phyloP scores from a whole-genome alignment of 148 eudicot genomes.

The Silene conica region DNA sequence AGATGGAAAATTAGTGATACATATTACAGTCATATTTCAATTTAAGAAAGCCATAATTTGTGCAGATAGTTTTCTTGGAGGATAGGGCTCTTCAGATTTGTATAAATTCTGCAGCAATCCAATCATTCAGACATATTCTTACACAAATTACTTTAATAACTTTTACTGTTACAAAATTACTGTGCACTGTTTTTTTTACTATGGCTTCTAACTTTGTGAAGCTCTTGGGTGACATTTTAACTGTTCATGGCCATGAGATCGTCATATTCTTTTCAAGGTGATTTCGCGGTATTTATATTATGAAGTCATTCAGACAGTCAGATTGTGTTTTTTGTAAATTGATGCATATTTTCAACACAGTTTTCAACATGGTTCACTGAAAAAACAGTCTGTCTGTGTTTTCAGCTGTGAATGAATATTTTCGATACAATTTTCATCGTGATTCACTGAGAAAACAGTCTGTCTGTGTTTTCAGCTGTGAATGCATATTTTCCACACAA shows the following conservation, averaged over 20 bases:
- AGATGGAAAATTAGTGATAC: background rate
- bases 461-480: too few species aligned
- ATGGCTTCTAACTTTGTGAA: slow-evolving; percentile 24
- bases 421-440: too few species aligned
- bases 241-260: slow-evolving; percentile 28
- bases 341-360: background rate
- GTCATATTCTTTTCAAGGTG: slow-evolving; percentile 33
- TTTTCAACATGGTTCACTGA: background rate
- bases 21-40: slow-evolving; percentile 9
- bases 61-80: slow-evolving; percentile 25
- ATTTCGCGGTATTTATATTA: background rate
- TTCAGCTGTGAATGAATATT: too few species aligned
- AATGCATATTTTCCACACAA: too few species aligned
- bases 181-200: background rate
- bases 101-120: slow-evolving; percentile 11
- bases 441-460: too few species aligned
- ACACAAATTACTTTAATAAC: background rate
- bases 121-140: slow-evolving; percentile 8
- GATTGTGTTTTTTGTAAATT: too few species aligned
- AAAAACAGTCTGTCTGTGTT: background rate
- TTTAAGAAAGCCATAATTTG: slow-evolving; percentile 5
- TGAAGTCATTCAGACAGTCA: too few species aligned
- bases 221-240: slow-evolving; percentile 25
- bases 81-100: slow-evolving; percentile 11
- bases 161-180: too few species aligned